Evolutionary conservation across 306 rosid species (phyloP).

Genomic region (Medicago lupulina): DNA sequence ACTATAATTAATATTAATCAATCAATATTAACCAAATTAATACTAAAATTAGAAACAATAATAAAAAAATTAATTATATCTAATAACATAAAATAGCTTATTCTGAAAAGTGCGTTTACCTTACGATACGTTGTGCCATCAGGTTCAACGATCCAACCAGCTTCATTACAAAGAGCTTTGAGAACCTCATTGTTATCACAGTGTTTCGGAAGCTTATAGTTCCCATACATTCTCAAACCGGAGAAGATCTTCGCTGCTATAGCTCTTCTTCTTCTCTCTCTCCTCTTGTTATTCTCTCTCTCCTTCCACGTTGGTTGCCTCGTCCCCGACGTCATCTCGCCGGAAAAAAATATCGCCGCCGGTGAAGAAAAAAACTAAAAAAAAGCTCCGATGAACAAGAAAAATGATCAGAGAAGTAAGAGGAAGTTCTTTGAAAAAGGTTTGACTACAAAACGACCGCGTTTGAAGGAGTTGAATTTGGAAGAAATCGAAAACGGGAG

Average conservation of each 20-base stretch:
- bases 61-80: neutral
- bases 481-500: neutral
- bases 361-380: neutral
- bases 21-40: neutral
- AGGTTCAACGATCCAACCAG: conserved; percentile 84
- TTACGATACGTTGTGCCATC: conserved; percentile 93
- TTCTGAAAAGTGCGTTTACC: conserved; percentile 51
- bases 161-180: conserved; percentile 89
- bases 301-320: conserved; percentile 89
- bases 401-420: neutral
- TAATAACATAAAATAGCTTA: neutral
- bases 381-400: conserved; percentile 1
- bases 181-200: conserved; percentile 97
- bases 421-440: neutral
- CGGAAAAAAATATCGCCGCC: conserved; percentile 21
- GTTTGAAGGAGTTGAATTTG: neutral
- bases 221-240: conserved; percentile 84
- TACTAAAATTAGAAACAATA: conserved; percentile 11
- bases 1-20: neutral
- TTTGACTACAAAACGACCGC: neutral
- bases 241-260: conserved; percentile 86
- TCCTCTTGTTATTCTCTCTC: conserved; percentile 87
- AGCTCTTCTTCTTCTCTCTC: conserved; percentile 84
- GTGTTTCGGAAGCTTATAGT: conserved; percentile 88
- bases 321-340: conserved; percentile 76